Conservation (phyloP, 495 filamentous ascomycete genomes). For the Clavariopsis aquatica region DNA sequence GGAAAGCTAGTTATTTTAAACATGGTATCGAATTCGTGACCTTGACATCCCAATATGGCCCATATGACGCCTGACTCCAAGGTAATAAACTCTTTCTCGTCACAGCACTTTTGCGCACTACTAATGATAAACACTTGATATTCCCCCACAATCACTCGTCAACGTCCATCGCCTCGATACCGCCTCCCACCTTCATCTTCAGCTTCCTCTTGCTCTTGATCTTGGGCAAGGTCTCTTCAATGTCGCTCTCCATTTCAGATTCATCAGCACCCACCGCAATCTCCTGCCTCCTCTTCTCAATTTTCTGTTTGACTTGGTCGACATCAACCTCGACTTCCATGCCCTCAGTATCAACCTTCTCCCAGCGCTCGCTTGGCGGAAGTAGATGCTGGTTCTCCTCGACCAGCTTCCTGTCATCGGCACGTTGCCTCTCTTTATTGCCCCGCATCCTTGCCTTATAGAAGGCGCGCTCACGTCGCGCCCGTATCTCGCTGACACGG, state of each 20-base stretch:
- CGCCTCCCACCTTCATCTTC: constrained; percentile 34
- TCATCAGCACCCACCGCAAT: constrained; percentile 27
- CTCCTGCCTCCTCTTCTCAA: constrained; percentile 49
- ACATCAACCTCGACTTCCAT: constrained; percentile 50
- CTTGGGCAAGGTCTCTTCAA: constrained; percentile 30
- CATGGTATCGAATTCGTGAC: constrained; percentile 3
- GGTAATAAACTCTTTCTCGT: neutral
- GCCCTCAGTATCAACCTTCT: constrained; percentile 55
- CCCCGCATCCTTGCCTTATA: constrained; percentile 91
- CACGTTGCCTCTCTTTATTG: constrained; percentile 76
- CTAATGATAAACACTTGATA: no score
- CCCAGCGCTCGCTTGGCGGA: constrained; percentile 51
- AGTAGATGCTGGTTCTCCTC: constrained; percentile 88
- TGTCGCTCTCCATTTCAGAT: constrained; percentile 28
- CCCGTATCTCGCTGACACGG: constrained; percentile 82
- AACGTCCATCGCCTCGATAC: constrained; percentile 38
- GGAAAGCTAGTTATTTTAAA: neutral
- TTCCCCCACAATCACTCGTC: constrained; percentile 24
- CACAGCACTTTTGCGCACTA: neutral
- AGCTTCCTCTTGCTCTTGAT: constrained; percentile 37
- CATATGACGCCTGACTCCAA: neutral
- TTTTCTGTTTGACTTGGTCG: constrained; percentile 41
- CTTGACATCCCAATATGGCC: neutral
- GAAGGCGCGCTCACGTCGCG: constrained; percentile 80
- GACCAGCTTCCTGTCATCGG: constrained; percentile 81